Conservation (phyloP, 2,329 filamentous ascomycete genomes). For the Clarireedia hainanense region DNA sequence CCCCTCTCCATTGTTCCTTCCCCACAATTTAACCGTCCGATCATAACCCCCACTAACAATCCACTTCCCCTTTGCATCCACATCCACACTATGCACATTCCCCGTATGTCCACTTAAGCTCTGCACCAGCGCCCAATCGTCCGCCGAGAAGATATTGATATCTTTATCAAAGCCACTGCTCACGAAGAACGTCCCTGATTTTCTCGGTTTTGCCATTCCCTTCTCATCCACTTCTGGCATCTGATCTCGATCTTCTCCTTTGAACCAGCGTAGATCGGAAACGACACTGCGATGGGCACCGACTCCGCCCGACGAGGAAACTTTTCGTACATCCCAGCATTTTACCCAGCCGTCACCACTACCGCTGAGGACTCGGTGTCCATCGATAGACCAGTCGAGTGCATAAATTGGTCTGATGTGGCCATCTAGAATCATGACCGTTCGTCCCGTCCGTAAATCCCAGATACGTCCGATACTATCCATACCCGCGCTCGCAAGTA, state of each 20-base stretch:
- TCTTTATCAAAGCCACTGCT: slow-evolving; percentile 89
- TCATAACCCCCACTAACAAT: slow-evolving; percentile 94
- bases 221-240: slow-evolving; percentile 56
- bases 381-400: slow-evolving; percentile 86
- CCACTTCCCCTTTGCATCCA: slow-evolving; percentile 79
- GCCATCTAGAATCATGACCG: slow-evolving; percentile 87
- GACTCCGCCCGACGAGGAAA: slow-evolving; percentile 73
- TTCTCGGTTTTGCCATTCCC: slow-evolving; percentile 65
- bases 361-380: slow-evolving; percentile 85
- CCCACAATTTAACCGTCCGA: slow-evolving; percentile 93
- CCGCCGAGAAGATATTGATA: slow-evolving; percentile 90
- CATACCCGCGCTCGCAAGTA: slow-evolving; percentile 84
- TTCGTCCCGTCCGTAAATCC: slow-evolving; percentile 87
- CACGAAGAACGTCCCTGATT: slow-evolving; percentile 85
- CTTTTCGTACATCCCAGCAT: slow-evolving; percentile 93
- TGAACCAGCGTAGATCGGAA: slow-evolving; percentile 89
- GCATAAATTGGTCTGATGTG: slow-evolving; percentile 88
- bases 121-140: slow-evolving; percentile 90
- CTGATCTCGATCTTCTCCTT: slow-evolving; percentile 69
- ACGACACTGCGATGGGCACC: slow-evolving; percentile 89
- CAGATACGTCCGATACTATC: slow-evolving; percentile 94
- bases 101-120: slow-evolving; percentile 84
- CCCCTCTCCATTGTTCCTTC: slow-evolving; percentile 60
- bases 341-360: slow-evolving; percentile 94
- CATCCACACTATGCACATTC: slow-evolving; percentile 84